phyloP scores from a whole-genome alignment of 2,329 filamentous ascomycete genomes.

The Calonectria pauciramosa region DNA sequence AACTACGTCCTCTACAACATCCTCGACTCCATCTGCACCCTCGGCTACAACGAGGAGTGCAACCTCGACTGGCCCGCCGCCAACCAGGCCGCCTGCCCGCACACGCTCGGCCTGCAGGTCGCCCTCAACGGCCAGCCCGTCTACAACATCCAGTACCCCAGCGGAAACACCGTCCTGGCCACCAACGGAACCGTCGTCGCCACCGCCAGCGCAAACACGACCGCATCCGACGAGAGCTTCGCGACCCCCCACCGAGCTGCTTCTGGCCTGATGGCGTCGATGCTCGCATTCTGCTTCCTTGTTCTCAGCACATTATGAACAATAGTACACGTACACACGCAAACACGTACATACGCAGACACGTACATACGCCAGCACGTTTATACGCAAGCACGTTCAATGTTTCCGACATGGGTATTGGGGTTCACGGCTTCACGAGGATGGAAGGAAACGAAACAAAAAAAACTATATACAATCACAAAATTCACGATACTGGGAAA shows the following conservation, averaged over 20 bases:
- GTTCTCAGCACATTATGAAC: conserved; percentile 22
- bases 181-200: conserved; percentile 31
- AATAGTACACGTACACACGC: not conserved
- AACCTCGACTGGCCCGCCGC: conserved; percentile 56
- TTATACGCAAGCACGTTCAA: not conserved
- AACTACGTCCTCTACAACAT: conserved; percentile 67
- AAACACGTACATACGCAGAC: not conserved
- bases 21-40: conserved; percentile 60
- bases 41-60: conserved; percentile 62
- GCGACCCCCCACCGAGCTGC: conserved; percentile 18
- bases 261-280: conserved; percentile 27
- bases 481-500: not conserved
- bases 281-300: conserved; percentile 32
- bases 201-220: conserved; percentile 10
- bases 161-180: conserved; percentile 57
- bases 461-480: not conserved
- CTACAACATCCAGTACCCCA: conserved; percentile 62
- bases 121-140: conserved; percentile 56
- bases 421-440: not conserved
- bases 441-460: not conserved
- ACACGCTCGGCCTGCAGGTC: conserved; percentile 55
- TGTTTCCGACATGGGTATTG: not conserved
- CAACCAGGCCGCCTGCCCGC: conserved; percentile 61
- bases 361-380: not conserved
- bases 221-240: conserved; percentile 7